Evolutionary conservation across 495 filamentous ascomycete species (phyloP).

Genomic region (Hapsidospora chrysogenum): DNA sequence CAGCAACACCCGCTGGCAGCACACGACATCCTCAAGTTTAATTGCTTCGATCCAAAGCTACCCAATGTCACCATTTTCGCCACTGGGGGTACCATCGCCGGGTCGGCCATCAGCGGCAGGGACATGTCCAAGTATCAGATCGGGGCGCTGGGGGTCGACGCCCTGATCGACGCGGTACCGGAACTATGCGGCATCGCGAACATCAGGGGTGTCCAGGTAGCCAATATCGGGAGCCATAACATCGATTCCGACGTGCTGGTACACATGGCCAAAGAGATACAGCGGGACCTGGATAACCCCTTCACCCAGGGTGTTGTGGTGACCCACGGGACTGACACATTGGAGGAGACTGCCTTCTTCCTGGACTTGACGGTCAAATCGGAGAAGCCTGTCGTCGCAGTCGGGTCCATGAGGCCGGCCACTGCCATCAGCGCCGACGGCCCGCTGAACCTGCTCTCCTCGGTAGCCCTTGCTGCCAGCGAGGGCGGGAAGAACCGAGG

Average conservation of each 20-base stretch:
- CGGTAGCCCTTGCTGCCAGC: slow-evolving; percentile 25
- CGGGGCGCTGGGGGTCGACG: slow-evolving; percentile 22
- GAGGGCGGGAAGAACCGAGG: slow-evolving; percentile 18
- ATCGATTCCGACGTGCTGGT: slow-evolving; percentile 25
- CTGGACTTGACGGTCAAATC: slow-evolving; percentile 28
- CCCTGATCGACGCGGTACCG: slow-evolving; percentile 22
- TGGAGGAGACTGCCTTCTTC: slow-evolving; percentile 36
- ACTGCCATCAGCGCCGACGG: slow-evolving; percentile 34
- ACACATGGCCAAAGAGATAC: slow-evolving; percentile 22
- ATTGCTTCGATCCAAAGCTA: slow-evolving; percentile 6
- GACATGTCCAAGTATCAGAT: slow-evolving; percentile 30
- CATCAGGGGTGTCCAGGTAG: slow-evolving; percentile 26
- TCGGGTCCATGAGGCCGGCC: slow-evolving; percentile 32
- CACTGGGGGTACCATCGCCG: slow-evolving; percentile 34
- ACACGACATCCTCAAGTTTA: background rate
- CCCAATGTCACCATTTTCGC: slow-evolving; percentile 35
- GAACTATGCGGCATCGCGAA: slow-evolving; percentile 28
- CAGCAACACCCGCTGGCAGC: too few relatives aligned
- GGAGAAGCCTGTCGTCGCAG: slow-evolving; percentile 28
- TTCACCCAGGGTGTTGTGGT: slow-evolving; percentile 27
- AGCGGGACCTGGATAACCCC: slow-evolving; percentile 21
- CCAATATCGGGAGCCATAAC: slow-evolving; percentile 16
- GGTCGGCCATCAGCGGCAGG: slow-evolving; percentile 20
- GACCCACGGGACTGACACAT: slow-evolving; percentile 34
- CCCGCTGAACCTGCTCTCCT: slow-evolving; percentile 30